Evolutionary conservation across 805 yeast species (phyloP), one percentile per base, ranked within the genome.

Genomic region (Blastobotrys terrestris): DNA sequence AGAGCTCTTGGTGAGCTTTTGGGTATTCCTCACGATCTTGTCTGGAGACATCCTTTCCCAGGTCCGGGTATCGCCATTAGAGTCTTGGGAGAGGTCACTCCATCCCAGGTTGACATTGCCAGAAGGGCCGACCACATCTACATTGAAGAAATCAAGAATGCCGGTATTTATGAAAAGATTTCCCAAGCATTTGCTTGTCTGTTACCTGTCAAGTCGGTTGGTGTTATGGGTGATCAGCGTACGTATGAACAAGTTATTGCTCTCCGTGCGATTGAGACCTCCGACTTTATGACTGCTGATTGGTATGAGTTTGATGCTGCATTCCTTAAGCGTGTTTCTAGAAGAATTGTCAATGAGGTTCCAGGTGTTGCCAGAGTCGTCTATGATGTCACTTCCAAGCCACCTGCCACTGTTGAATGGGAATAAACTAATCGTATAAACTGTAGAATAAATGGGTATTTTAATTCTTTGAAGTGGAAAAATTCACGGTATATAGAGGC

Each of bases 1-100:
- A 89, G 99, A 74, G 87, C 85, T 64, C 77, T 94, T 62, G 99
- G 99, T 74, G 88, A 89, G 76, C 74, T 94, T 51, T 76, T 94
- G 75, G 97, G 96, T 49, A 92, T 94, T 64, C 95, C 97, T 39
- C 94, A 88, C 67, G 98, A 94, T 64, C 80, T 94, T 63, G 98
- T 94, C 61, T 92, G 98, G 98, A 88, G 99, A 79, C 99, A 94
- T 71, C 99, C 99, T 53, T 94, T 94, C 95, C 99, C 99, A 65
- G 99, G 99, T 70, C 99, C 99, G 70, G 99, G 99, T 77, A 87
- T 94, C 68, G 99, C 97, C 63, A 94, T 94, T 71, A 85, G 99
- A 75, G 95, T 94, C 53, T 77, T 94, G 48, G 99, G 99, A 63
- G 98, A 92, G 76, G 98, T 94, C 58, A 87, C 97, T 55, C 86